Conservation (phyloP, 2,329 filamentous ascomycete genomes). For the Dactylellina haptotyla region DNA sequence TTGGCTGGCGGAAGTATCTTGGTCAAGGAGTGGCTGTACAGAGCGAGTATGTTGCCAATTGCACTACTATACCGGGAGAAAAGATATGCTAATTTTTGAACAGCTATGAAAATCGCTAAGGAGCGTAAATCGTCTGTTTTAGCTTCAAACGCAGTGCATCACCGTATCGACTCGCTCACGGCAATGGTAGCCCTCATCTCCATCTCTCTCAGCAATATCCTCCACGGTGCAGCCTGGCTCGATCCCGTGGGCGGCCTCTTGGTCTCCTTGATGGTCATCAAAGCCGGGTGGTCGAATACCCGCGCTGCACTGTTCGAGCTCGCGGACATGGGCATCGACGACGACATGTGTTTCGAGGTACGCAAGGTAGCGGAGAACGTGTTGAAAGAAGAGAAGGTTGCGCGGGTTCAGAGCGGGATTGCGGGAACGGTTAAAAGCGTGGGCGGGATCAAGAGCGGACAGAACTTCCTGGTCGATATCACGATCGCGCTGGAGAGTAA, state of each 20-base stretch:
- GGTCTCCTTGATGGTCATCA: conserved; percentile 92
- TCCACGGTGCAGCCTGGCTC: conserved; percentile 87
- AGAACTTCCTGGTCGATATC: conserved; percentile 93
- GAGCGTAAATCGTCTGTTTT: conserved; percentile 96
- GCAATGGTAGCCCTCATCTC: conserved; percentile 90
- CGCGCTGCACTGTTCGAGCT: conserved; percentile 83
- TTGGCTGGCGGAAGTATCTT: conserved; percentile 87
- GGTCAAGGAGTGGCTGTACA: conserved; percentile 96
- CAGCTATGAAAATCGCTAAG: conserved; percentile 84
- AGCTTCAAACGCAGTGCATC: conserved; percentile 94
- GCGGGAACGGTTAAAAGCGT: conserved; percentile 75
- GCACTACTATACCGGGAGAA: neutral
- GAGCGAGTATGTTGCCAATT: conserved; percentile 78
- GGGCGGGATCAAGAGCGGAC: conserved; percentile 91
- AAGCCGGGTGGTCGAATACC: conserved; percentile 88
- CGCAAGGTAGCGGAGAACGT: conserved; percentile 73
- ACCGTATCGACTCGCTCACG: conserved; percentile 93
- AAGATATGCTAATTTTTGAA: conserved; percentile 7
- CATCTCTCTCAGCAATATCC: conserved; percentile 87
- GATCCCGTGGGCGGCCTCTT: conserved; percentile 92
- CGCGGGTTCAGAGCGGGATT: conserved; percentile 66
- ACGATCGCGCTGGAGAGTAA: conserved; percentile 80
- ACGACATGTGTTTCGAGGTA: conserved; percentile 66
- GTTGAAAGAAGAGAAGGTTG: conserved; percentile 68
- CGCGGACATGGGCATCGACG: conserved; percentile 87